Base-by-base conservation (phyloP, 305 asterid genomes). In the Rubia tinctorum region DNA sequence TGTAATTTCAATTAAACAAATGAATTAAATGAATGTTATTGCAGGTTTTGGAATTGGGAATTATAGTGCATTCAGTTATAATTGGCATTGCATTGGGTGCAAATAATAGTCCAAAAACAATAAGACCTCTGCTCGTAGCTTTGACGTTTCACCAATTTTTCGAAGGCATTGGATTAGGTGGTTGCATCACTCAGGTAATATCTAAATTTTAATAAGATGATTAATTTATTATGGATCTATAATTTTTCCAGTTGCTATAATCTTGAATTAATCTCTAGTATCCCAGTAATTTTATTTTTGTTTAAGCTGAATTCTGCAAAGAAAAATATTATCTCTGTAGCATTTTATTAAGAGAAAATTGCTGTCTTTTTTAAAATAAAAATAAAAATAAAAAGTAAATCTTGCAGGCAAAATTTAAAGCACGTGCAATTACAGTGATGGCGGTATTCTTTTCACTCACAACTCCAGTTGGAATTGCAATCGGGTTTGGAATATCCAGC, bases 1-100 rank as follows among this genome's bases (percentile, higher is more conserved):
- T n/a, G n/a, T n/a, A n/a, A 30, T 30, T 30, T 30, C 34, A 30
- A 30, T 30, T 30, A 30, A 30, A 30, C 34, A 30, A 1, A 30
- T 30, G 34, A n/a, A n/a, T n/a, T n/a, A n/a, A n/a, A n/a, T n/a
- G n/a, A n/a, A n/a, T n/a, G n/a, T n/a, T 10, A 63, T 34, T 25
- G 23, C 23, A 64, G 69, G 69, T 64, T 17, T 39, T 64, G 69
- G 69, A 64, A 37, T 2, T 64, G 27, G 69, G 69, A 37, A 64
- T 64, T 17, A 64, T 64, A 17, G 69, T 64, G 49, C 69, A 64
- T 6, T 64, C 69, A 8, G 69, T 64, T 9, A 64, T 64, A 0
- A 64, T 64, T 7, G 69, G 69, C 47, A 64, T 64, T 15, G 69
- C 27, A 12, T 37, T 64, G 5, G 69, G 69, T 8, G 49, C 69